Base-by-base conservation (phyloP, 495 filamentous ascomycete species). In the Lophiostoma macrostomum region DNA sequence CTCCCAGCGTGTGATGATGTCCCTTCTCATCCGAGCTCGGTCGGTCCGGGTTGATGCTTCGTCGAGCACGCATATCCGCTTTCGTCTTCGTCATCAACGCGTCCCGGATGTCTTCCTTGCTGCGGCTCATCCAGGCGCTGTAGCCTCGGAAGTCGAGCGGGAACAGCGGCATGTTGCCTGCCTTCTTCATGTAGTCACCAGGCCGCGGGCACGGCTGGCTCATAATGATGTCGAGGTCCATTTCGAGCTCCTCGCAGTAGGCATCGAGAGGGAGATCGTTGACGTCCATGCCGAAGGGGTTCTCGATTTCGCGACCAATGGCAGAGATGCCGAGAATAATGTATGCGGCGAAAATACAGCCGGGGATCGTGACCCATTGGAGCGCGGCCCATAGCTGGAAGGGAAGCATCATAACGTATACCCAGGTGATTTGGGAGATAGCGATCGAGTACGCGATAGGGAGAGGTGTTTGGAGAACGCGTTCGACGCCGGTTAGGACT, bases 211-310 rank as follows among this genome's bases (percentile, higher is more conserved):
- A 69, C 13, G 78, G 76, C 1, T 68, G 74, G 31, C 77, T 75
- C 5, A 81, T 82, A 55, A 95, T 81, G 23, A 85, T 78, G 61
- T 91, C 85, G 61, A 95, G 73, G 56, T 95, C 90, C 11, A 74
- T 56, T 2, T 81, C 79, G 31, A 95, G 73, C 60, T 87, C 81
- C 10, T 81, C 76, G 67, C 88, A 93, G 74, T 84, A 95, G 1
- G 73, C 72, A 67, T 91, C 87, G 1, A 95, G 77, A 4, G 87
- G 86, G 13, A 95, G 74, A 66, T 95, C 90, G 64, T 95, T 95
- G 58, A 90, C 87, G 67, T 95, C 90, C 45, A 82, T 74, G 28
- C 90, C 90, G 70, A 95, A 95, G n/a, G 90, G 90, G 67, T 95
- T 90, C 65, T 95, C 90, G 58, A 95, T 85, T 71, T 95, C 88